phyloP scores from a whole-genome alignment of 441 rosid species.

The Geranium incanum region DNA sequence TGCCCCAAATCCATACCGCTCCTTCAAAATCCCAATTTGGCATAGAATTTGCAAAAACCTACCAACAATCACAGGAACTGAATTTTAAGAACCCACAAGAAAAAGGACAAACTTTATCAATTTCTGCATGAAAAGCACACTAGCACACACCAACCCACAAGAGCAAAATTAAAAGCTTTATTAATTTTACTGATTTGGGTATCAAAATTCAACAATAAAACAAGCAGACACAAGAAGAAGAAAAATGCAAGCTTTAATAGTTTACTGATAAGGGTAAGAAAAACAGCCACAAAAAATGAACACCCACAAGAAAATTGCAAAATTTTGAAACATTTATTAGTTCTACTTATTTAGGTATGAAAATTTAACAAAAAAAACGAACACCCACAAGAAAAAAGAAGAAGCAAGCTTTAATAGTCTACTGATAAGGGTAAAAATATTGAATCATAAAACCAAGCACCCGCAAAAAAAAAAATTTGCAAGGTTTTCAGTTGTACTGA shows the following conservation, averaged over 20 bases:
- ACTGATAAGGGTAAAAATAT: background rate
- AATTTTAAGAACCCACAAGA: constrained; percentile 10
- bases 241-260: too few species aligned
- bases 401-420: background rate
- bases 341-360: background rate
- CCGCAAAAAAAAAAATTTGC: background rate
- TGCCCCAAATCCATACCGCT: constrained; percentile 27
- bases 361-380: background rate
- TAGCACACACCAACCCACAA: constrained; percentile 10
- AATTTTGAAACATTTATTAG: background rate
- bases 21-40: constrained; percentile 2
- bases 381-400: background rate
- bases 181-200: background rate
- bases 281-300: background rate
- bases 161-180: background rate
- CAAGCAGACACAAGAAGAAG: too few species aligned
- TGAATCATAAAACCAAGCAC: background rate
- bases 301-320: background rate
- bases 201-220: background rate
- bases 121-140: background rate
- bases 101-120: background rate
- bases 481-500: too few species aligned
- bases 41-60: background rate
- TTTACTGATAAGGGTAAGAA: too few species aligned
- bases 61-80: background rate